These are phyloP conservation scores for Amanita jacksonii DNA, from an alignment of 768 basidiomycete species.

Conservation along the genomic window DNA sequence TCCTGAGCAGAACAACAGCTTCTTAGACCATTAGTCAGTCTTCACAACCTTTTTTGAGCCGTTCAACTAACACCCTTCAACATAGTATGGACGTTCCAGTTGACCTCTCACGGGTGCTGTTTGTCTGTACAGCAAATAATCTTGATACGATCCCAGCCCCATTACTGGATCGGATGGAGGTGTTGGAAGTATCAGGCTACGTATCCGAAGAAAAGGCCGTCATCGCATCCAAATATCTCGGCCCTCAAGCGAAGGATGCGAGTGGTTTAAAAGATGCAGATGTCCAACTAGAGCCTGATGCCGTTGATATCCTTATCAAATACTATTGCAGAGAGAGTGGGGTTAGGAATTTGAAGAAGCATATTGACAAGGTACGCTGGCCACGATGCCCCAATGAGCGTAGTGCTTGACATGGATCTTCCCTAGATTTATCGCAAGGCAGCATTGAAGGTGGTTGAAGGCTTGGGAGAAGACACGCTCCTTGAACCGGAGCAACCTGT, in stretches of 20 bases:
- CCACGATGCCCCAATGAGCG: too few relatives aligned
- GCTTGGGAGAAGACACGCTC: constrained; percentile 79
- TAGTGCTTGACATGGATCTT: too few relatives aligned
- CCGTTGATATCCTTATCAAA: constrained; percentile 86
- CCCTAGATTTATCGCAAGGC: constrained; percentile 91
- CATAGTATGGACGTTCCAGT: constrained; percentile 91
- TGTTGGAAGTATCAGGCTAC: constrained; percentile 90
- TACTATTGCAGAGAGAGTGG: constrained; percentile 98
- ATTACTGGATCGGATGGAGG: constrained; percentile 92
- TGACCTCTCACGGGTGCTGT: constrained; percentile 90
- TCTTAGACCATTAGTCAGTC: constrained; percentile 92
- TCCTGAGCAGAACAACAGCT: constrained; percentile 90
- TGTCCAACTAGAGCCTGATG: constrained; percentile 63
- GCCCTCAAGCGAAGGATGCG: constrained; percentile 88
- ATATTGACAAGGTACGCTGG: constrained; percentile 82
- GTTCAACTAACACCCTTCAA: constrained; percentile 9
- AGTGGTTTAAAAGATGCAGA: constrained; percentile 81
- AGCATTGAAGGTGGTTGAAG: constrained; percentile 82
- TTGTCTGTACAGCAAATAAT: constrained; percentile 96
- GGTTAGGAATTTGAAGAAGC: constrained; percentile 94
- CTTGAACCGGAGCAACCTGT: constrained; percentile 47
- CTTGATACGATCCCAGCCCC: constrained; percentile 93
- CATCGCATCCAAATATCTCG: constrained; percentile 82
- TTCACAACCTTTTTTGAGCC: background rate
- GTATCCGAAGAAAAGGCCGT: constrained; percentile 88